phyloP scores from a whole-genome alignment of 805 yeast genomes.

The Yarrowia alimentaria region DNA sequence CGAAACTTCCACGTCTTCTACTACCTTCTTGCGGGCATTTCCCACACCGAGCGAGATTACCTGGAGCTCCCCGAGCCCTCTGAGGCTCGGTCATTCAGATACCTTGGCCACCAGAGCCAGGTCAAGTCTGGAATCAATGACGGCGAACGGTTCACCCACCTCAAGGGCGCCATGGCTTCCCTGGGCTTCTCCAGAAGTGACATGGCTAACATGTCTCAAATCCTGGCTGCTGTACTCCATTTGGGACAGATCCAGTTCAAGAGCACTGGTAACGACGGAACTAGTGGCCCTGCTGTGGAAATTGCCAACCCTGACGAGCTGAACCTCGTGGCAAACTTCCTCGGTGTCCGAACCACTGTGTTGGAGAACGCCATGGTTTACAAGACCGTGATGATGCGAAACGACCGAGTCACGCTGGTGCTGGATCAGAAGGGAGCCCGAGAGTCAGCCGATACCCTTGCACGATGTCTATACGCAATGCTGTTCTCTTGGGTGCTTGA shows the following conservation, averaged over 20 bases:
- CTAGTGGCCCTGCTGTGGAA: slow-evolving; percentile 41
- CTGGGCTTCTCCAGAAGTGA: slow-evolving; percentile 51
- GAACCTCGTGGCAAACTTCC: slow-evolving; percentile 41
- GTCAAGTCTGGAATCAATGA: slow-evolving; percentile 50
- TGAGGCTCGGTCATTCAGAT: slow-evolving; percentile 42
- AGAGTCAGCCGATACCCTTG: slow-evolving; percentile 44
- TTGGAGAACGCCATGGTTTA: slow-evolving; percentile 41
- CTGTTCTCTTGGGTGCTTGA: slow-evolving; percentile 44
- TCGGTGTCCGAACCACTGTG: slow-evolving; percentile 44
- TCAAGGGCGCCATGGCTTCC: slow-evolving; percentile 49
- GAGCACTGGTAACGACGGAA: slow-evolving; percentile 39
- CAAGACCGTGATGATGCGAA: slow-evolving; percentile 41
- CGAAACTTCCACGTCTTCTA: slow-evolving; percentile 61
- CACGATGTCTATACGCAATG: slow-evolving; percentile 44
- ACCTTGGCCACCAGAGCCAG: slow-evolving; percentile 47
- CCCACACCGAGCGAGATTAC: slow-evolving; percentile 43
- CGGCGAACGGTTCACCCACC: slow-evolving; percentile 46
- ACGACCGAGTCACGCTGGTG: slow-evolving; percentile 45
- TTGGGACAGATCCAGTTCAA: slow-evolving; percentile 45
- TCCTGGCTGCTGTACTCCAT: slow-evolving; percentile 47
- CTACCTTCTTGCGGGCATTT: slow-evolving; percentile 52
- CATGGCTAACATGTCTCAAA: slow-evolving; percentile 49
- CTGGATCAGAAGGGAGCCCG: slow-evolving; percentile 45
- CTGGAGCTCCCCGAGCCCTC: slow-evolving; percentile 43
- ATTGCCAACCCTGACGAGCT: slow-evolving; percentile 40